phyloP scores from a whole-genome alignment of 2,329 filamentous ascomycete genomes.

The Aspergillus tamarii region DNA sequence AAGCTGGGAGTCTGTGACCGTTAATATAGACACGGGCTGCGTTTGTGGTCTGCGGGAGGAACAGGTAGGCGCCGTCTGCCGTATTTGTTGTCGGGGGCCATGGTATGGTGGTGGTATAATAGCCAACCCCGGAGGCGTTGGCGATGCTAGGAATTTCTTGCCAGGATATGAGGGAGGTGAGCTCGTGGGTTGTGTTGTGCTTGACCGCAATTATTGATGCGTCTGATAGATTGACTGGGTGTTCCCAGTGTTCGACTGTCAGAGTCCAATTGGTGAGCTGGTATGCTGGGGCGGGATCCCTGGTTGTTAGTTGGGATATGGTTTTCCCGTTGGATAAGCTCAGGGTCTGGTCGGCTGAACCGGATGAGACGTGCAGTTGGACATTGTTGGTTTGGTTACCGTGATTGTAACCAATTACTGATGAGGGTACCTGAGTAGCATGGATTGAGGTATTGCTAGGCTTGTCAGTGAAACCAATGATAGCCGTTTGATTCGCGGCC shows the following conservation, averaged over 20 bases:
- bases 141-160: conserved; percentile 19
- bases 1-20: conserved; percentile 14
- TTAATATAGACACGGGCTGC: conserved; percentile 21
- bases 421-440: conserved; percentile 12
- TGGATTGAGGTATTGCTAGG: background rate
- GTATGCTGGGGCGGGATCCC: conserved; percentile 4
- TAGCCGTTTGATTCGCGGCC: conserved; percentile 44
- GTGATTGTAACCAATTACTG: conserved; percentile 15
- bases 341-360: background rate
- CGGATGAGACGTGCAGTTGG: conserved; percentile 13
- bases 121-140: conserved; percentile 26
- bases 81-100: conserved; percentile 15
- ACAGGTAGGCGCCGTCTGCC: conserved; percentile 24
- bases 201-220: conserved; percentile 19
- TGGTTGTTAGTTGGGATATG: conserved; percentile 3
- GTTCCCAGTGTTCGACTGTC: conserved; percentile 27
- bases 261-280: conserved; percentile 18
- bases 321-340: conserved; percentile 19
- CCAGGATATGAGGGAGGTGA: conserved; percentile 23
- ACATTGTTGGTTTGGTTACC: background rate
- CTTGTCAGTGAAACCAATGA: conserved; percentile 39
- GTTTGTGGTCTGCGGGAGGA: conserved; percentile 20
- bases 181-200: conserved; percentile 26
- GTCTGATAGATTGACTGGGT: conserved; percentile 23
- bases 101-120: conserved; percentile 21